These are phyloP conservation scores for Backusella australiensis DNA, from an alignment of 192 early-diverging fungal genomes.

Conservation along the genomic window DNA sequence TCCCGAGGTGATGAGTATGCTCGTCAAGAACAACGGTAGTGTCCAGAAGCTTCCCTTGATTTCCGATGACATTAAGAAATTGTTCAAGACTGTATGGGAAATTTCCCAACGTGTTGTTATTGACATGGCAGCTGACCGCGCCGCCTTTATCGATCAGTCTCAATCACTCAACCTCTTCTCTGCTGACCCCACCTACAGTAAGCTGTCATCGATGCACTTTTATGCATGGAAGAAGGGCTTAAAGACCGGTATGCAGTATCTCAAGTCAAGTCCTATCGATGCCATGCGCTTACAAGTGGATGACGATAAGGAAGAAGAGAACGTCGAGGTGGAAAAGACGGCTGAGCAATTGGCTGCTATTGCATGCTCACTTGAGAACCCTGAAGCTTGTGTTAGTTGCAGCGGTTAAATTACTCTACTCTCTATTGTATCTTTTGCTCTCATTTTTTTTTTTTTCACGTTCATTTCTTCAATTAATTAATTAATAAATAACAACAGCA, in stretches of 20 bases:
- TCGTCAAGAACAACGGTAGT: conserved; percentile 89
- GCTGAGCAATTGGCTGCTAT: conserved; percentile 33
- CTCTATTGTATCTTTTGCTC: background rate
- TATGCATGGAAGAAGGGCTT: conserved; percentile 95
- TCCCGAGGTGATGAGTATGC: conserved; percentile 88
- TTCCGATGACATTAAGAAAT: conserved; percentile 75
- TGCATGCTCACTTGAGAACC: conserved; percentile 68
- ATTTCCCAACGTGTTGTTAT: conserved; percentile 88
- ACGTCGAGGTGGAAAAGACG: background rate
- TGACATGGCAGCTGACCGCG: conserved; percentile 95
- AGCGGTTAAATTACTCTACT: conserved; percentile 51
- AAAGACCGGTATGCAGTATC: conserved; percentile 98
- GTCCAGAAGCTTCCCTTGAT: conserved; percentile 76
- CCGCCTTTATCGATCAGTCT: conserved; percentile 94
- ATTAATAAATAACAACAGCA: background rate
- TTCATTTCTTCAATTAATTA: background rate
- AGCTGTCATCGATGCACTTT: conserved; percentile 97
- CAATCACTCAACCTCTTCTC: conserved; percentile 95
- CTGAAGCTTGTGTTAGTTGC: conserved; percentile 91
- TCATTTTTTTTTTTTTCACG: background rate
- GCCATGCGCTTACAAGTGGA: conserved; percentile 98
- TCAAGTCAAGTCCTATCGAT: conserved; percentile 87
- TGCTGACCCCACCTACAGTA: conserved; percentile 83
- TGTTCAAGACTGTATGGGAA: conserved; percentile 98
- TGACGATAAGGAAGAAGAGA: conserved; percentile 53